Evolutionary conservation across 805 yeast species (phyloP), one percentile per base, ranked within the genome.

Genomic region (Cyberlindnera mississippiensis): DNA sequence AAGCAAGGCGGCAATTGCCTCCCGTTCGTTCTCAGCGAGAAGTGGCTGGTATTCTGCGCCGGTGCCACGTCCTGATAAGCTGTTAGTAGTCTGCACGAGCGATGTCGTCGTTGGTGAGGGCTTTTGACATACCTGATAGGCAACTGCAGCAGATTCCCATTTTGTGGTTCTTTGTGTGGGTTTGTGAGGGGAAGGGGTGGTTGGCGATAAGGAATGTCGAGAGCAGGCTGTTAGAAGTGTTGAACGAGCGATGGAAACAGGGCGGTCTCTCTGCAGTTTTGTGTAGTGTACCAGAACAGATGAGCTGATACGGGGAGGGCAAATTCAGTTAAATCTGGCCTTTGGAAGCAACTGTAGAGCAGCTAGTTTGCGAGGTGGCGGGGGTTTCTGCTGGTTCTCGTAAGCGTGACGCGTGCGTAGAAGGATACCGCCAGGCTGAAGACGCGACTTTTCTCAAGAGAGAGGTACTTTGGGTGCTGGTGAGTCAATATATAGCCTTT

Each of bases 1-100:
- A 44, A 93, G 71, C 42, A 93, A 71, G 3, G 91, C 86, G 7
- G 96, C 82, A 35, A 93, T 96, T 24, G 99, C 99, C 56, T 88
- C 96, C 46, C 99, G 76, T 67, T 93, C 99, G 60, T 91, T 89
- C 57, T 93, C 98, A 10, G 96, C 97, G 43, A 93, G 69, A 40
- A 87, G 71, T 30, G 91, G 95, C 48, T 85, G 91, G 68, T 76
- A 82, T 48, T 76, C 67, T 6, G 37, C 34, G 15, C 42, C 38
- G 29, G 22, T 34, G 12, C 38, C 41, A 33, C 46, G 48, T 24
- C 48, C 45, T 42, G 37, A 8, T 6, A 14, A 2, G 26, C 8
- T 28, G 48, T 44, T 44, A 47, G 51, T 47, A 36, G n/a, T n/a
- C n/a, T n/a, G n/a, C n/a, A n/a, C n/a, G n/a, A 3, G 19, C 17